Evolutionary conservation across 257 asterid species (phyloP).

Genomic region (Penstemon eatonii): DNA sequence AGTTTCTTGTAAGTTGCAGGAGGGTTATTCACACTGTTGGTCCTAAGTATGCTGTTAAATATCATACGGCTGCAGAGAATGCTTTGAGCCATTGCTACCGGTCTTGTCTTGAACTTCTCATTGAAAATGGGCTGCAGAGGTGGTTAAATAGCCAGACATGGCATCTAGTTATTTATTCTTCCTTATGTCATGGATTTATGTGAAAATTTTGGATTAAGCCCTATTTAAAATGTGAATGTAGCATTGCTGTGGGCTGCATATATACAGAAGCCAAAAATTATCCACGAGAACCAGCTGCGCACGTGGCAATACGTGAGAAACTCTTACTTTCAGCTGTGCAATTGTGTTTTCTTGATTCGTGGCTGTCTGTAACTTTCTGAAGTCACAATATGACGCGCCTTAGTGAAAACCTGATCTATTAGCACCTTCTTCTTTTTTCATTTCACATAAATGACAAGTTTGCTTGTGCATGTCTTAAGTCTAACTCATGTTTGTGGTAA

Average conservation of each 20-base stretch:
- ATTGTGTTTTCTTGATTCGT: slow-evolving; percentile 14
- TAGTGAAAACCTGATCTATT: slow-evolving; percentile 15
- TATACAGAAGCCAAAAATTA: slow-evolving; percentile 91
- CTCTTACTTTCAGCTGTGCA: background rate
- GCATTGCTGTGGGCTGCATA: slow-evolving; percentile 95
- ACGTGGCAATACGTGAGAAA: slow-evolving; percentile 90
- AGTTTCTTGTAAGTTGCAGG: slow-evolving; percentile 53
- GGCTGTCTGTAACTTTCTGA: background rate
- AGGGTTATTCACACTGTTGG: slow-evolving; percentile 98
- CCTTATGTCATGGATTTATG: slow-evolving; percentile 23
- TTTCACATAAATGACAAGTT: background rate
- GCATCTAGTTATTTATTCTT: slow-evolving; percentile 23
- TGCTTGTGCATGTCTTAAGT: background rate
- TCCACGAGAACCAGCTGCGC: slow-evolving; percentile 99
- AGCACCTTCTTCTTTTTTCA: background rate
- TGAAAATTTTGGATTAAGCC: slow-evolving; percentile 26
- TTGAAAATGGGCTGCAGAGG: slow-evolving; percentile 73
- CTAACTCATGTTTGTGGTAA: slow-evolving; percentile 7
- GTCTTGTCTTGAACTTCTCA: slow-evolving; percentile 61
- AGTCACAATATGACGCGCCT: background rate
- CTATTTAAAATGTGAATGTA: slow-evolving; percentile 40
- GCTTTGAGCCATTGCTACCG: slow-evolving; percentile 98
- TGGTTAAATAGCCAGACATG: slow-evolving; percentile 31
- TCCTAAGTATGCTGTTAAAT: slow-evolving; percentile 94
- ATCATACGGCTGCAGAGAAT: slow-evolving; percentile 98